phyloP scores from a whole-genome alignment of 2,329 filamentous ascomycete genomes.

The Amauroascus niger region DNA sequence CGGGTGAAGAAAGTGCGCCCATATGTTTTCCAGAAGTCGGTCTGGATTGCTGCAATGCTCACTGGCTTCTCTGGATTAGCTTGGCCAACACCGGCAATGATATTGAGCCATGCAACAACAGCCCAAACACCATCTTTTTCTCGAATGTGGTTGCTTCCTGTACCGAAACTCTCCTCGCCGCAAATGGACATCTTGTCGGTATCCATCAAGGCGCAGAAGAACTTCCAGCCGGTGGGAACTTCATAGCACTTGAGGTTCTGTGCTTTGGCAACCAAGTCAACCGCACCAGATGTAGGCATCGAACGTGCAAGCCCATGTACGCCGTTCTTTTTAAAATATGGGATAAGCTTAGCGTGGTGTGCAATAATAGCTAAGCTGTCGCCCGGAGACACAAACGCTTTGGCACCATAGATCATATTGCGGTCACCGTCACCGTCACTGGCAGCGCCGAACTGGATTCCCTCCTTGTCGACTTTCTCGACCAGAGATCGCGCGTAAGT shows the following conservation, averaged over 20 bases:
- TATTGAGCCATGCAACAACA: constrained; percentile 95
- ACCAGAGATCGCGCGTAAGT: constrained; percentile 94
- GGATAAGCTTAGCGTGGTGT: constrained; percentile 90
- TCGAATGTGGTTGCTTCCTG: constrained; percentile 95
- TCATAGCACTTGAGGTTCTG: constrained; percentile 89
- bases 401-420: constrained; percentile 99
- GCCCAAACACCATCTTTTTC: constrained; percentile 99
- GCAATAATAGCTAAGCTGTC: constrained; percentile 97
- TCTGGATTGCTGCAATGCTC: constrained; percentile 91
- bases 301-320: constrained; percentile 91
- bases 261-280: constrained; percentile 91
- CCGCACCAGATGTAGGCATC: constrained; percentile 93
- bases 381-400: constrained; percentile 90
- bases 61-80: constrained; percentile 69
- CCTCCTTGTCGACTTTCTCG: constrained; percentile 80
- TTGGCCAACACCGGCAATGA: constrained; percentile 87
- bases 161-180: constrained; percentile 96
- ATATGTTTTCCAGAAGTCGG: constrained; percentile 93
- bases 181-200: constrained; percentile 95
- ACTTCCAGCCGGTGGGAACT: constrained; percentile 98
- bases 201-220: constrained; percentile 94
- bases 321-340: constrained; percentile 96
- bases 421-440: constrained; percentile 96
- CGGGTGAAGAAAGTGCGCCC: constrained; percentile 98
- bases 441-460: constrained; percentile 90